Conservation (phyloP, 805 yeast genomes). For the Saccharomyces jurei region DNA sequence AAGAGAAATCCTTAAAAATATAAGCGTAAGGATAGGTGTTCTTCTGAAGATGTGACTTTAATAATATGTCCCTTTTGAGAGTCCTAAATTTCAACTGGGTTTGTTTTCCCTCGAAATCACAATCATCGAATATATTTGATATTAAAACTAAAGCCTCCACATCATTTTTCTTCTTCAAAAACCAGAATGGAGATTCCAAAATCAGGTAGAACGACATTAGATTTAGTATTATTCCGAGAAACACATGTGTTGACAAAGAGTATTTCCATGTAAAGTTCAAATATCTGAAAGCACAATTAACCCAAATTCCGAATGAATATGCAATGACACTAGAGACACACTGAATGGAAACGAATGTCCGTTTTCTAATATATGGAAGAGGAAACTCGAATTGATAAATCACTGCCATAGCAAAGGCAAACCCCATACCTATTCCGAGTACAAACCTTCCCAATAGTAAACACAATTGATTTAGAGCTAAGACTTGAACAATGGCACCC, state of each 20-base stretch:
- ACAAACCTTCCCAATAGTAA: constrained; percentile 71
- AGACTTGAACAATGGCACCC: constrained; percentile 71
- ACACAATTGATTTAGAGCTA: constrained; percentile 43
- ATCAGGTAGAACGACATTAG: constrained; percentile 36
- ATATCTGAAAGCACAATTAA: constrained; percentile 44
- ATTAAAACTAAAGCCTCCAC: constrained; percentile 79
- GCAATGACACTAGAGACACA: constrained; percentile 83
- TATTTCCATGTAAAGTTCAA: constrained; percentile 47
- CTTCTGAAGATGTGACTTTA: constrained; percentile 63
- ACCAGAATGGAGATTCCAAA: constrained; percentile 88
- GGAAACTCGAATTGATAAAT: constrained; percentile 83
- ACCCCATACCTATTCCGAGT: constrained; percentile 82
- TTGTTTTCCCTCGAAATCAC: constrained; percentile 33
- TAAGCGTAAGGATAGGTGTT: constrained; percentile 65
- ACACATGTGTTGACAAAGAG: constrained; percentile 38
- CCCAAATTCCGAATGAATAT: constrained; percentile 78
- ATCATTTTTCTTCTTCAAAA: constrained; percentile 71
- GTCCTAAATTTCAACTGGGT: background rate
- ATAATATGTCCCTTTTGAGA: background rate
- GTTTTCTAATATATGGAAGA: constrained; percentile 72
- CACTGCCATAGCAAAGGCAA: constrained; percentile 76
- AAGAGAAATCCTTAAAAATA: constrained; percentile 45
- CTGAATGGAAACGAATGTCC: constrained; percentile 77
- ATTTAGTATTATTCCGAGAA: background rate
- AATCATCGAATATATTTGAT: constrained; percentile 73